phyloP scores from a whole-genome alignment of 75 land plant species.

The Isoetes taiwanensis region DNA sequence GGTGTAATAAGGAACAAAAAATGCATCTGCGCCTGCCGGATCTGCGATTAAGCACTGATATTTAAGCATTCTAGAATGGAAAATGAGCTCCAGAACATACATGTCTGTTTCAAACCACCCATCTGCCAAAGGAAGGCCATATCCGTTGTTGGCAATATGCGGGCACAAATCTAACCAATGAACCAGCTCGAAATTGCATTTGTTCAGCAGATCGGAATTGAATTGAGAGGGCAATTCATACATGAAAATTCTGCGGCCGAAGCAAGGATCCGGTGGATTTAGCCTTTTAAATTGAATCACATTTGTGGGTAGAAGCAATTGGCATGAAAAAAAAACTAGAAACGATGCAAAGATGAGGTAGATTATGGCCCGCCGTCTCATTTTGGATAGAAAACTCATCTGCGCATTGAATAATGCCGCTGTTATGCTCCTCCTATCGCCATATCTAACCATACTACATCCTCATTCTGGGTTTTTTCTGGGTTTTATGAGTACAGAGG shows the following conservation, averaged over 20 bases:
- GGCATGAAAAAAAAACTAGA: no score
- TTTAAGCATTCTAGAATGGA: background rate
- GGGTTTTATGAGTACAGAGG: no score
- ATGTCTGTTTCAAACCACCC: background rate
- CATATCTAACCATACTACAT: no score
- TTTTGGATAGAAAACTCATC: no score
- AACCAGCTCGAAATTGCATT: background rate
- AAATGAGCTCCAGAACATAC: conserved; percentile 1
- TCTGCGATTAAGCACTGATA: background rate
- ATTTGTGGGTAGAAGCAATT: no score
- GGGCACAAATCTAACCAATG: background rate
- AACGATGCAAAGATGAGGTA: no score
- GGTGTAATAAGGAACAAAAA: conserved; percentile 2
- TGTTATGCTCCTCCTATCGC: no score
- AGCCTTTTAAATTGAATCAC: no score
- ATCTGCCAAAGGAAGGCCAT: background rate
- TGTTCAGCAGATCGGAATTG: background rate
- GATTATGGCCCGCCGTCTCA: no score
- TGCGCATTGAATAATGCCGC: no score
- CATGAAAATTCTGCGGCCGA: background rate
- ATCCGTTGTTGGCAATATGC: background rate
- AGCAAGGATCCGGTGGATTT: no score
- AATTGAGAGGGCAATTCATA: background rate
- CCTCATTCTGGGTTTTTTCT: no score
- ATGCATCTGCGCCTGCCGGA: background rate